phyloP scores from a whole-genome alignment of 1,139 yeast genomes.

The Schizosaccharomyces versatilis region DNA sequence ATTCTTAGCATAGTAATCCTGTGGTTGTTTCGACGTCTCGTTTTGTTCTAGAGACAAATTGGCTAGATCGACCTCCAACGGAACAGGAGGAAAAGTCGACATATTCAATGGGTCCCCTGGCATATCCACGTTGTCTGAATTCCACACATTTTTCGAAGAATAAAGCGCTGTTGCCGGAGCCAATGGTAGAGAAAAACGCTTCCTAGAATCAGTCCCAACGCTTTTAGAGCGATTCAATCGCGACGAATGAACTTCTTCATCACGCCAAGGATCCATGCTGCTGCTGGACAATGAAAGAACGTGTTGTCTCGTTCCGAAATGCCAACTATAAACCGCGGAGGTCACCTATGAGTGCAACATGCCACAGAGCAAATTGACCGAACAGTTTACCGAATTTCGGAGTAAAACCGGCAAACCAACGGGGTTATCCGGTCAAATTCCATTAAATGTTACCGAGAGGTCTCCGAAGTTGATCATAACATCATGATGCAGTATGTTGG shows the following conservation, averaged over 20 bases:
- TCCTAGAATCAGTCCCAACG: neutral
- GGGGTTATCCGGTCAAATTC: too few relatives aligned
- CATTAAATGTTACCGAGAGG: too few relatives aligned
- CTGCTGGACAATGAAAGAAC: neutral
- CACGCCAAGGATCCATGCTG: neutral
- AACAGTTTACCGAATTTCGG: too few relatives aligned
- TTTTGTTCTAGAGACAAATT: slow-evolving; percentile 15
- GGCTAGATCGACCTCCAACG: slow-evolving; percentile 18
- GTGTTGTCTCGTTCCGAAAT: neutral
- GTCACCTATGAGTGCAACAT: too few relatives aligned
- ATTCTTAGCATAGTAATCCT: neutral
- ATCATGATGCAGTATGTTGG: too few relatives aligned
- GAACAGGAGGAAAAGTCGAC: too few relatives aligned
- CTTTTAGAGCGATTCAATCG: neutral
- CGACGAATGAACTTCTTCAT: neutral
- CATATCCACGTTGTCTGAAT: neutral
- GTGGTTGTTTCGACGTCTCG: slow-evolving; percentile 12
- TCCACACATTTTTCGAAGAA: neutral
- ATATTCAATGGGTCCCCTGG: neutral
- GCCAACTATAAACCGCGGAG: too few relatives aligned
- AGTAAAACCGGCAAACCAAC: too few relatives aligned
- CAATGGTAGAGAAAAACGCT: neutral
- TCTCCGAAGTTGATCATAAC: too few relatives aligned
- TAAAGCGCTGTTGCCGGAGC: neutral
- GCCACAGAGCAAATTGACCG: too few relatives aligned